Conservation (phyloP, 2,329 filamentous ascomycete species). For the Helicocarpus griseus region DNA sequence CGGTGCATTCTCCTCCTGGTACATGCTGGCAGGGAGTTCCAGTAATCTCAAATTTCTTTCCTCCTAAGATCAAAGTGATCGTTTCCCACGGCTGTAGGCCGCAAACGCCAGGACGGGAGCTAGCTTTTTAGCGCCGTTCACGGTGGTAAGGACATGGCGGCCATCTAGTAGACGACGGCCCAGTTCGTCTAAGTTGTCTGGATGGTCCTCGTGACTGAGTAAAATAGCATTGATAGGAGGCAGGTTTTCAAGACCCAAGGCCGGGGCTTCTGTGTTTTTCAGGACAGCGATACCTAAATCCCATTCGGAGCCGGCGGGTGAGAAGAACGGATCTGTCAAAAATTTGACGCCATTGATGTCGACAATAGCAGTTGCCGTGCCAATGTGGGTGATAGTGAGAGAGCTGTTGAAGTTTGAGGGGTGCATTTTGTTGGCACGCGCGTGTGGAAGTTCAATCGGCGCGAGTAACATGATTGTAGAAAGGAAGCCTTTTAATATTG, state of each 20-base stretch:
- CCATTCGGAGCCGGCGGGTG: constrained; percentile 28
- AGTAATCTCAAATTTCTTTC: constrained; percentile 30
- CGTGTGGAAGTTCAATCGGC: too few species aligned
- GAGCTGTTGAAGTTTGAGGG: not conserved
- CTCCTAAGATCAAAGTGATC: constrained; percentile 18
- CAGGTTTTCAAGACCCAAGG: constrained; percentile 28
- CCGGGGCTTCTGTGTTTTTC: constrained; percentile 24
- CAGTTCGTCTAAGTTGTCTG: constrained; percentile 40
- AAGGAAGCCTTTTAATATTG: too few species aligned
- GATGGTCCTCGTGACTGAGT: constrained; percentile 43
- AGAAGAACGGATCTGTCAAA: constrained; percentile 41
- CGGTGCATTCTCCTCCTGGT: constrained; percentile 36
- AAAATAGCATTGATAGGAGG: constrained; percentile 41
- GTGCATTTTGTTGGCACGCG: too few species aligned
- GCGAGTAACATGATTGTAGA: too few species aligned
- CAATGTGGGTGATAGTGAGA: constrained; percentile 37
- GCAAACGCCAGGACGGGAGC: constrained; percentile 34
- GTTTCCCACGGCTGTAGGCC: constrained; percentile 35
- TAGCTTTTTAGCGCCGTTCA: constrained; percentile 37
- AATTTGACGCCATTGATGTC: constrained; percentile 34
- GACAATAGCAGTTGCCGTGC: constrained; percentile 42
- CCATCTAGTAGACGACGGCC: constrained; percentile 40
- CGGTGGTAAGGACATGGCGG: constrained; percentile 38
- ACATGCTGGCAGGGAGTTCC: constrained; percentile 38
- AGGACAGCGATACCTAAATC: constrained; percentile 20